Base-by-base conservation (phyloP, 352 stramenopile genomes). In the Pythium pectinolyticum region DNA sequence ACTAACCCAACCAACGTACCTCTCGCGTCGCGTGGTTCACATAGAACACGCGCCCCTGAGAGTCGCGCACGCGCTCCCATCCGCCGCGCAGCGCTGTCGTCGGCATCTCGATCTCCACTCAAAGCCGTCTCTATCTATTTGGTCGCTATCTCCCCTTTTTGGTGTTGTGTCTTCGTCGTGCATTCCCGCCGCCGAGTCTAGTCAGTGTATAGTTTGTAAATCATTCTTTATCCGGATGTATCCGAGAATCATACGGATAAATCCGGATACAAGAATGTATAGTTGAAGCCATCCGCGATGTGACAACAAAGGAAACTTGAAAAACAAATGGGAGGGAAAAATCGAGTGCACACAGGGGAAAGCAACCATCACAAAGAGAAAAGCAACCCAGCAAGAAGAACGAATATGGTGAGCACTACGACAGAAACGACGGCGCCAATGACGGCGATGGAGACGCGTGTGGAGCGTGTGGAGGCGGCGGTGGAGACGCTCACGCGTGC, bases 31-130 rank as follows among this genome's bases (percentile, higher is more conserved):
- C 63, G 66, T 93, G 84, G 66, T 95, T 95, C 27, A 95, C 86
- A 68, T 93, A 95, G 67, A 95, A 95, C 40, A 90, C 88, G 56
- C 83, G 82, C 5, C 86, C 86, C 34, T 86, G 78, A n/a, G 84
- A 73, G 78, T 95, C 84, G 67, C 86, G 70, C 45, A 93, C 80
- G 69, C 84, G 84, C 73, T 92, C 74, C 86, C 86, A 95, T 48
- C 72, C 74, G 57, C 74, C 68, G 25, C 51, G 64, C 55, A 58
- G 34, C 37, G 51, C 22, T 17, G 55, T 59, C 54, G 62, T 41
- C 62, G n/a, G n/a, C n/a, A n/a, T n/a, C n/a, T n/a, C n/a, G n/a
- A n/a, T n/a, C n/a, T n/a, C n/a, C n/a, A n/a, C n/a, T n/a, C n/a
- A n/a, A n/a, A n/a, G n/a, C n/a, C n/a, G n/a, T n/a, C n/a, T n/a